Evolutionary conservation across 768 basidiomycete genomes (phyloP).

Genomic region (Strobilomyces confusus): DNA sequence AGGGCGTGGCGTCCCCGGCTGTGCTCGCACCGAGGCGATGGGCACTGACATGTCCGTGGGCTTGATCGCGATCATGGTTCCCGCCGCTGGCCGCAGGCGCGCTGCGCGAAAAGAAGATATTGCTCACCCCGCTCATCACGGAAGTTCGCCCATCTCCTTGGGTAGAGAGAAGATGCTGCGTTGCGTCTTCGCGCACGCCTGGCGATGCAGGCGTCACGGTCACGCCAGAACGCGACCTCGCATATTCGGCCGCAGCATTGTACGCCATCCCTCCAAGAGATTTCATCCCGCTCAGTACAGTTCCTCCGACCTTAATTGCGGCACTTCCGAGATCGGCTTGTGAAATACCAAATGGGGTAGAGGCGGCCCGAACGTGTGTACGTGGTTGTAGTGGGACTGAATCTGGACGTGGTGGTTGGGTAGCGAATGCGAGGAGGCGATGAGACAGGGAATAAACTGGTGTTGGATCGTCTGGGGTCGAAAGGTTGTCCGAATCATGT

Average conservation of each 20-base stretch:
- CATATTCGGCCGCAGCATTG: slow-evolving; percentile 45
- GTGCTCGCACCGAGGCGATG: slow-evolving; percentile 11
- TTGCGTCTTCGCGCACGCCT: not conserved
- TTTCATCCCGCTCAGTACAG: slow-evolving; percentile 60
- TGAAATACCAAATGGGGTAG: slow-evolving; percentile 31
- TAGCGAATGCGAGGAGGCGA: slow-evolving; percentile 61
- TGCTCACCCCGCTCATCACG: slow-evolving; percentile 27
- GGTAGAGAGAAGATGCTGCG: slow-evolving; percentile 16
- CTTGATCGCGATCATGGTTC: slow-evolving; percentile 13
- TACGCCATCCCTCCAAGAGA: slow-evolving; percentile 42
- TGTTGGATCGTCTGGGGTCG: slow-evolving; percentile 23
- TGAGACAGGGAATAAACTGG: slow-evolving; percentile 49
- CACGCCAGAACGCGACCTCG: slow-evolving; percentile 30
- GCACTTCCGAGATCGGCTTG: slow-evolving; percentile 55
- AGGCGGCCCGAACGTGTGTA: slow-evolving; percentile 23
- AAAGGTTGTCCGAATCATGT: slow-evolving; percentile 7
- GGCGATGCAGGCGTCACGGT: slow-evolving; percentile 11
- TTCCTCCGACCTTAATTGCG: slow-evolving; percentile 55
- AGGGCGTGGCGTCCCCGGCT: slow-evolving; percentile 9
- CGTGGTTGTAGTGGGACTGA: slow-evolving; percentile 14
- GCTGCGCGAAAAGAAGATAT: slow-evolving; percentile 57
- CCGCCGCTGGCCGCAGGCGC: slow-evolving; percentile 22
- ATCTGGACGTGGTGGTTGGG: slow-evolving; percentile 31
- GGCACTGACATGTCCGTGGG: not conserved
- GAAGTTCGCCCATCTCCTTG: slow-evolving; percentile 24